Base-by-base conservation (phyloP, 2,329 filamentous ascomycete species). In the Coniochaeta sp. region DNA sequence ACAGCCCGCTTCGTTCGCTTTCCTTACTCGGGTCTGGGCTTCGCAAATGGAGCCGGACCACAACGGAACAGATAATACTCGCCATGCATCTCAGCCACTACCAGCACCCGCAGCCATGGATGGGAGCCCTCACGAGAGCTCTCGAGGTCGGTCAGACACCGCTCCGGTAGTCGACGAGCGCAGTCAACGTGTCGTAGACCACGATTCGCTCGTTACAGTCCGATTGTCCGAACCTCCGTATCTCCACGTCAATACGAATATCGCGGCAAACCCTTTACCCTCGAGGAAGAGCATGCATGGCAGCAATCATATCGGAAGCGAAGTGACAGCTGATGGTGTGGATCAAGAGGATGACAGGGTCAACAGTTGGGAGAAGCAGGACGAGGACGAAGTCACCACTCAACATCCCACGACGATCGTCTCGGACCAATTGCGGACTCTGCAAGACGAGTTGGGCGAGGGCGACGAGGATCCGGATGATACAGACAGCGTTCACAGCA, bases 121-220 rank as follows among this genome's bases (percentile, higher is more conserved):
- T 57, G 42, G 52, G 55, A 40, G 36, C 34, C 38, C 17, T n/a
- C 38, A 57, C 58, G 34, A 55, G 55, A 42, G 22, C 22, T 28
- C 54, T n/a, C 52, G 57, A 47, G n/a, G 44, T 50, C 47, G 28
- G 12, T 57, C 30, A 57, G 61, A 65, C 59, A 61, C 59, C 38
- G 62, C 64, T 32, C 63, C 66, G 34, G 60, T 61, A 19, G 57
- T 58, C 14, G 40, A 64, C 17, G 63, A 63, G 54, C 57, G 60
- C n/a, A 60, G 63, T 26, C 64, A 60, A 55, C 60, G 63, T 34
- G 58, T 55, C 17, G 62, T 63, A 61, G 70, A 72, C 8, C 75
- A 77, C 64, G 85, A 88, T 71, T 89, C 86, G 0, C 86, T 89
- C 77, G 84, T 89, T 24, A 89, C 86, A 3, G 85, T 89, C 19